Conservation (phyloP, 441 rosid species). For the Erysimum cheiri region DNA sequence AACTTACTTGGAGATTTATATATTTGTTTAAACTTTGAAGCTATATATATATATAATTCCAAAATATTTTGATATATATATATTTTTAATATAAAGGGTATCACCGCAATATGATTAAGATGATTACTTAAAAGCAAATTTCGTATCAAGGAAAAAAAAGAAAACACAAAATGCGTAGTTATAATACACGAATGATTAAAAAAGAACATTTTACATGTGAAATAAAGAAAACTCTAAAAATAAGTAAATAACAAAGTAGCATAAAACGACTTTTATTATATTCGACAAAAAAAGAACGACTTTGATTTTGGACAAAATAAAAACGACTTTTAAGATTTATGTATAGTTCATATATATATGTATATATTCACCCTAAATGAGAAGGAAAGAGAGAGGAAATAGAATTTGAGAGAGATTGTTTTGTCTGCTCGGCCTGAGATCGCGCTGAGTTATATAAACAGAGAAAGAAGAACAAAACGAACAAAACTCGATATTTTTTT, state of each 20-base stretch:
- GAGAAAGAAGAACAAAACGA: background rate
- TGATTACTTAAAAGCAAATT: background rate
- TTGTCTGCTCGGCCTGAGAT: conserved; percentile 41
- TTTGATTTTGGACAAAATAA: conserved; percentile 21
- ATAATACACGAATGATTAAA: background rate
- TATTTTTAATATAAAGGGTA: too few relatives aligned
- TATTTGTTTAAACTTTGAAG: background rate
- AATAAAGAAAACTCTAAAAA: conserved; percentile 14
- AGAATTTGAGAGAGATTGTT: conserved; percentile 30
- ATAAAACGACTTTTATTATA: conserved; percentile 18
- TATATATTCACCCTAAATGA: background rate
- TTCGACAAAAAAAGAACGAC: background rate
- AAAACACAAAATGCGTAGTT: background rate
- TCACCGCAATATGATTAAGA: too few relatives aligned
- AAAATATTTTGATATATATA: too few relatives aligned
- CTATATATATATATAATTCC: too few relatives aligned
- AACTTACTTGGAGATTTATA: background rate
- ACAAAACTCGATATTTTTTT: background rate
- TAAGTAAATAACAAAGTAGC: background rate
- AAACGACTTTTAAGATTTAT: conserved; percentile 15
- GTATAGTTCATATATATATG: background rate
- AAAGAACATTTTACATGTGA: conserved; percentile 4
- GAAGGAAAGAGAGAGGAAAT: conserved; percentile 24
- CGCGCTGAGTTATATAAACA: conserved; percentile 10
- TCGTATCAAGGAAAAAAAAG: background rate